phyloP scores from a whole-genome alignment of 768 basidiomycete genomes.

The Lactarius hengduanensis region DNA sequence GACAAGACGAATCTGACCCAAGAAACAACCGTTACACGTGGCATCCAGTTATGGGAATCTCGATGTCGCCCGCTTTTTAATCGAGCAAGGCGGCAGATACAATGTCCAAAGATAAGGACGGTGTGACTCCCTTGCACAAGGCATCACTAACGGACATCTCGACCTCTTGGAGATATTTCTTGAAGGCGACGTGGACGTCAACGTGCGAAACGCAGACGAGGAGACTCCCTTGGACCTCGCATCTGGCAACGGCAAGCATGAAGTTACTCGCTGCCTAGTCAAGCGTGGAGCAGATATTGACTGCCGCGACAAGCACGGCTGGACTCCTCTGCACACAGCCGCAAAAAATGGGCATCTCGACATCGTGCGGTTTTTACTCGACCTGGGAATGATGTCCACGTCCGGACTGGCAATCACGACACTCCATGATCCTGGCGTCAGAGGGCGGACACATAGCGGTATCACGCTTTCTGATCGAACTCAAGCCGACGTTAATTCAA shows the following conservation, averaged over 20 bases:
- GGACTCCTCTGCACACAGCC: not conserved
- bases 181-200: too few relatives aligned
- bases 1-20: too few relatives aligned
- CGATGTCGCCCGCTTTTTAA: not conserved
- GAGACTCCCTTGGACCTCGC: too few relatives aligned
- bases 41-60: not conserved
- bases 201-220: too few relatives aligned
- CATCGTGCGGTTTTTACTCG: not conserved
- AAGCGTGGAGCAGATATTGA: not conserved
- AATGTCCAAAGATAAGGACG: too few relatives aligned
- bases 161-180: too few relatives aligned
- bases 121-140: too few relatives aligned
- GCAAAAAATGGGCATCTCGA: not conserved
- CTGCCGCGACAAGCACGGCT: not conserved
- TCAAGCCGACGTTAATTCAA: not conserved
- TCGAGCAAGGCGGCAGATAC: not conserved
- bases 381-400: not conserved
- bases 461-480: not conserved
- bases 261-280: not conserved
- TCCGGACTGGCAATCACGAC: not conserved
- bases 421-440: slow-evolving; percentile 6
- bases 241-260: too few relatives aligned
- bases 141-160: too few relatives aligned
- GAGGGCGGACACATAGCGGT: not conserved
- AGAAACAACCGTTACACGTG: not conserved